Evolutionary conservation across 169 alveolate species (phyloP).

Genomic region (Eimeria necatrix): DNA sequence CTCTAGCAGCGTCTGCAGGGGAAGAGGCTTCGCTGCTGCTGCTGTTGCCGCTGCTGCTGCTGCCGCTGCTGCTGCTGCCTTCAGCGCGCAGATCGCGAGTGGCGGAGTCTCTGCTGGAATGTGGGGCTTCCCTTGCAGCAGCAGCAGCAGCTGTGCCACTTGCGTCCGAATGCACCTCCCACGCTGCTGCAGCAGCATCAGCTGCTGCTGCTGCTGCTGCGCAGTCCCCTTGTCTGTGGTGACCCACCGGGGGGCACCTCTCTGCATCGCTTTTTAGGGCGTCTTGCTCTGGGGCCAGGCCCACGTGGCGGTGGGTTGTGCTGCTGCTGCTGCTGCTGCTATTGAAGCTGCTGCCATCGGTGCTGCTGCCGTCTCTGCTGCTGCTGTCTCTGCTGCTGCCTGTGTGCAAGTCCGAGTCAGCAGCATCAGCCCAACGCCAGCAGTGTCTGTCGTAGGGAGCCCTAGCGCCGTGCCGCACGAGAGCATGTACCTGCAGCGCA

Average conservation of each 20-base stretch:
- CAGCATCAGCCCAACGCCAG: conserved; percentile 31
- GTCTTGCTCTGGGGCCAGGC: conserved; percentile 55
- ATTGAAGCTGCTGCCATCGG: background rate
- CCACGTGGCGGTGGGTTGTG: conserved; percentile 1
- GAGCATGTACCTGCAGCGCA: conserved; percentile 62
- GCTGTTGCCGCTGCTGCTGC: conserved; percentile 1
- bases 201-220: conserved; percentile 38
- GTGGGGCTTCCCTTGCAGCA: background rate
- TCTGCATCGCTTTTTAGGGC: conserved; percentile 47
- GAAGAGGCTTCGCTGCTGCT: background rate
- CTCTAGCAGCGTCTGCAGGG: background rate
- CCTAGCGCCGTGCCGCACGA: conserved; percentile 68
- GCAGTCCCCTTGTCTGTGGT: conserved; percentile 26
- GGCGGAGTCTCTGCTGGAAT: background rate
- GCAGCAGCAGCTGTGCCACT: conserved; percentile 9
- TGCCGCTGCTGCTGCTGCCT: conserved; percentile 18
- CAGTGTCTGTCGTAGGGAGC: conserved; percentile 62
- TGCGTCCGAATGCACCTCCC: background rate
- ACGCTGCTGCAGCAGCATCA: background rate
- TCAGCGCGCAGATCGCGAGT: background rate
- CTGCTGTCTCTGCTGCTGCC: conserved; percentile 27
- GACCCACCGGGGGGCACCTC: conserved; percentile 65
- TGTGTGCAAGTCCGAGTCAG: background rate
- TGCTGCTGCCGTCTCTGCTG: background rate
- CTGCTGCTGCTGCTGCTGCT: conserved; percentile 35